Conservation (phyloP, 2,329 filamentous ascomycete species). For the Alternaria ventricosa region DNA sequence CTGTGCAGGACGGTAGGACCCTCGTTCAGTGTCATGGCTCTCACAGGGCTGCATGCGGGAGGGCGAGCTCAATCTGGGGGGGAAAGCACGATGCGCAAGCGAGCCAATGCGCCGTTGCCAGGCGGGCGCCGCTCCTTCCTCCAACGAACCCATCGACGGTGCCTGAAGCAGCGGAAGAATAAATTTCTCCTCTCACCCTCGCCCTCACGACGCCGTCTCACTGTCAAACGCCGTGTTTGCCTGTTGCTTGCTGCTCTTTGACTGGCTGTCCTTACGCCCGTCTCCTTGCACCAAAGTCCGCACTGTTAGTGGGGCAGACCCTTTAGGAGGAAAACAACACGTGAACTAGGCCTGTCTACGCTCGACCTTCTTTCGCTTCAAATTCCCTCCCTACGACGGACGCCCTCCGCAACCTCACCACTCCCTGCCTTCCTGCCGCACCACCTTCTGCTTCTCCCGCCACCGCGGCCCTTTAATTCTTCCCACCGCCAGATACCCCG, state of each 20-base stretch:
- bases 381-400: constrained; percentile 43
- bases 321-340: constrained; percentile 40
- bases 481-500: constrained; percentile 29
- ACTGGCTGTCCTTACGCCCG: constrained; percentile 8
- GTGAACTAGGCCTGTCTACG: constrained; percentile 46
- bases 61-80: constrained; percentile 23
- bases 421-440: constrained; percentile 21
- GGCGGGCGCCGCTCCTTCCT: constrained; percentile 14
- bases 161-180: constrained; percentile 11
- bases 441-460: constrained; percentile 25
- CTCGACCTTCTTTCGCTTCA: constrained; percentile 47
- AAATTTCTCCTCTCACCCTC: not conserved
- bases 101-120: constrained; percentile 34
- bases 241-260: constrained; percentile 21
- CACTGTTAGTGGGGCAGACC: constrained; percentile 40
- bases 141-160: constrained; percentile 8
- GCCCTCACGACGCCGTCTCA: not conserved
- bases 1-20: constrained; percentile 7
- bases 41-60: constrained; percentile 26
- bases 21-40: constrained; percentile 4
- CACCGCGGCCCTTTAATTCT: constrained; percentile 24
- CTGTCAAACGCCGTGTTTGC: not conserved
- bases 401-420: constrained; percentile 43
- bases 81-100: constrained; percentile 31
- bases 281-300: constrained; percentile 21